Conservation (phyloP, 305 asterid genomes). For the Euphrasia arctica region DNA sequence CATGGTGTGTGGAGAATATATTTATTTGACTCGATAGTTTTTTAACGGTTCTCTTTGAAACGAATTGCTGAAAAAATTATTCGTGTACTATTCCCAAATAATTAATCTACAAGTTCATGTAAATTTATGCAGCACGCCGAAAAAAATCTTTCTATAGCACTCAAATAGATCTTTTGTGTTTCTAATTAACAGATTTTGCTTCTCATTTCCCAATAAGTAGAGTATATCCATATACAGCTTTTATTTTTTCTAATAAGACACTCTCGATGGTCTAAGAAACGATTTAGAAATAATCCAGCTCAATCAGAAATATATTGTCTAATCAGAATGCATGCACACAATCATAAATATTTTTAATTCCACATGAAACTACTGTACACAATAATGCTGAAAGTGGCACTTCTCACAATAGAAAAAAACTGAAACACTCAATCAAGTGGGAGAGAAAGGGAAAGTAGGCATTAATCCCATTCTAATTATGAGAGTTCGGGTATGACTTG, state of each 20-base stretch:
- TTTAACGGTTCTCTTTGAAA: too few relatives aligned
- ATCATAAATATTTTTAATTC: too few relatives aligned
- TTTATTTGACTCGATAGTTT: not conserved
- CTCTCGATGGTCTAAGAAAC: not conserved
- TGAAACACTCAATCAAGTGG: not conserved
- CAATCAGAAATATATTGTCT: not conserved
- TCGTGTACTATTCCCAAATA: too few relatives aligned
- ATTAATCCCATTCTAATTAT: not conserved
- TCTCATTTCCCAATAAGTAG: not conserved
- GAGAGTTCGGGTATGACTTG: not conserved
- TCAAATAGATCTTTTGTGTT: not conserved
- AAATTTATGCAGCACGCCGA: too few relatives aligned
- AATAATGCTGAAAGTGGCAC: not conserved
- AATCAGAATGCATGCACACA: too few relatives aligned
- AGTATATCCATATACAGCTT: not conserved
- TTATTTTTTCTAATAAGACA: not conserved
- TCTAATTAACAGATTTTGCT: not conserved
- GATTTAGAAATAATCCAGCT: not conserved
- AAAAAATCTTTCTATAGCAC: too few relatives aligned
- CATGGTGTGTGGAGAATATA: not conserved
- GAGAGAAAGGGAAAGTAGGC: not conserved
- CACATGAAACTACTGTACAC: not conserved
- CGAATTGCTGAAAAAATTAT: too few relatives aligned
- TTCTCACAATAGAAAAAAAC: not conserved
- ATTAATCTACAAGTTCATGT: too few relatives aligned